These are phyloP conservation scores for Amphibolis antarctica DNA, from an alignment of 106 monocot species.

Conservation along the genomic window DNA sequence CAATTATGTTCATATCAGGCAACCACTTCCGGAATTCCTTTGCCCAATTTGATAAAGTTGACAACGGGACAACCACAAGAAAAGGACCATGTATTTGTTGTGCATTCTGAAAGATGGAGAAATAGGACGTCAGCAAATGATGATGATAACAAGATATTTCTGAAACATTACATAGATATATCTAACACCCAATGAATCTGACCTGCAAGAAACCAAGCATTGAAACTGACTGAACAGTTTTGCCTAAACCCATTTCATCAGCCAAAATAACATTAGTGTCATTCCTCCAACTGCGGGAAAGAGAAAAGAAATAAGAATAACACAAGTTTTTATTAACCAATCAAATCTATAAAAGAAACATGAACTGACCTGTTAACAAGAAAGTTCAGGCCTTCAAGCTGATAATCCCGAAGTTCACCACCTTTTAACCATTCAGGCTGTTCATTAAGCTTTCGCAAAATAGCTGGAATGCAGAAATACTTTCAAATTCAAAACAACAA, in stretches of 20 bases:
- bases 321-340: background rate
- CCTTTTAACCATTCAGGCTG: slow-evolving; percentile 97
- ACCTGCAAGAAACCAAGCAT: slow-evolving; percentile 98
- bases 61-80: slow-evolving; percentile 94
- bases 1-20: slow-evolving; percentile 86
- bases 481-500: background rate
- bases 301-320: background rate
- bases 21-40: slow-evolving; percentile 97
- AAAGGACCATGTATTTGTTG: slow-evolving; percentile 95
- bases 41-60: slow-evolving; percentile 97
- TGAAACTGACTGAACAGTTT: slow-evolving; percentile 96
- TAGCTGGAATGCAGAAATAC: slow-evolving; percentile 40
- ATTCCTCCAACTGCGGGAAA: slow-evolving; percentile 82
- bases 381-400: slow-evolving; percentile 99
- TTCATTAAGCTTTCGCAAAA: slow-evolving; percentile 90
- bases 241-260: slow-evolving; percentile 99
- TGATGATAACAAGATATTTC: background rate
- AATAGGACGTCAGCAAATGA: background rate
- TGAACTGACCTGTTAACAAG: slow-evolving; percentile 75
- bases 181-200: slow-evolving; percentile 2
- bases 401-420: slow-evolving; percentile 99
- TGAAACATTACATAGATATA: background rate
- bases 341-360: background rate
- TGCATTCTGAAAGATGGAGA: slow-evolving; percentile 54
- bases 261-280: slow-evolving; percentile 98